A percentile compares a stretch with the other conserved stretches of the same genome.
These are phyloP conservation scores for Amylocarpus encephaloides DNA, from an alignment of 2,329 filamentous ascomycete genomes.

Conservation along the genomic window DNA sequence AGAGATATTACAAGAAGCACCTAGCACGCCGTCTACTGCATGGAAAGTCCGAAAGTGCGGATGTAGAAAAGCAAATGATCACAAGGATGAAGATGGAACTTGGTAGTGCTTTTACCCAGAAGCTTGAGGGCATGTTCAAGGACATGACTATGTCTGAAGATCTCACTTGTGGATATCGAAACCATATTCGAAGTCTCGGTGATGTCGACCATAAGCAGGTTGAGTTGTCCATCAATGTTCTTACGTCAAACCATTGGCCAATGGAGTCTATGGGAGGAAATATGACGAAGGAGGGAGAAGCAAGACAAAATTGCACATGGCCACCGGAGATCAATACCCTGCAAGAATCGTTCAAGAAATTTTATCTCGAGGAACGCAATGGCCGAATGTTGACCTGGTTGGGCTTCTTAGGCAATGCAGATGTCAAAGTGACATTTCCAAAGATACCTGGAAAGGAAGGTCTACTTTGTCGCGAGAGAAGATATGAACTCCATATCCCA, in stretches of 20 bases:
- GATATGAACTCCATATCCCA: conserved; percentile 85
- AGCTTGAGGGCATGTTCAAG: conserved; percentile 96
- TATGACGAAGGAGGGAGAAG: conserved; percentile 44
- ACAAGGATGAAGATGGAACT: conserved; percentile 95
- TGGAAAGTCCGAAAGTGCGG: conserved; percentile 82
- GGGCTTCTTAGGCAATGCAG: conserved; percentile 66
- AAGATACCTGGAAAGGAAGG: conserved; percentile 65
- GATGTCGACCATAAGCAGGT: conserved; percentile 54
- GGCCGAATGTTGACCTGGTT: conserved; percentile 86
- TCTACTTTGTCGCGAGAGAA: conserved; percentile 55
- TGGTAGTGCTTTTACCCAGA: conserved; percentile 86
- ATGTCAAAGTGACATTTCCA: conserved; percentile 75
- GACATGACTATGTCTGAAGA: conserved; percentile 88
- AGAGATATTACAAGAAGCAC: conserved; percentile 97
- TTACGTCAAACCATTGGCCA: conserved; percentile 94
- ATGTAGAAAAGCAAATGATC: conserved; percentile 93
- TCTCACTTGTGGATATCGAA: conserved; percentile 69
- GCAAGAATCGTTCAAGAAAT: conserved; percentile 80
- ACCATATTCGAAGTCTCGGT: conserved; percentile 51
- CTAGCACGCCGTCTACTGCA: conserved; percentile 80
- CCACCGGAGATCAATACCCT: conserved; percentile 67
- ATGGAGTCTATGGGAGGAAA: conserved; percentile 72
- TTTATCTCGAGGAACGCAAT: conserved; percentile 80
- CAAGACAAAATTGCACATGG: conserved; percentile 57
- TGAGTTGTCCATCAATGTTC: conserved; percentile 76